Percentiles rank a stretch among this genome's conserved stretches.
Evolutionary conservation across 169 alveolate species (phyloP).

Genomic region (Plasmodium adleri): DNA sequence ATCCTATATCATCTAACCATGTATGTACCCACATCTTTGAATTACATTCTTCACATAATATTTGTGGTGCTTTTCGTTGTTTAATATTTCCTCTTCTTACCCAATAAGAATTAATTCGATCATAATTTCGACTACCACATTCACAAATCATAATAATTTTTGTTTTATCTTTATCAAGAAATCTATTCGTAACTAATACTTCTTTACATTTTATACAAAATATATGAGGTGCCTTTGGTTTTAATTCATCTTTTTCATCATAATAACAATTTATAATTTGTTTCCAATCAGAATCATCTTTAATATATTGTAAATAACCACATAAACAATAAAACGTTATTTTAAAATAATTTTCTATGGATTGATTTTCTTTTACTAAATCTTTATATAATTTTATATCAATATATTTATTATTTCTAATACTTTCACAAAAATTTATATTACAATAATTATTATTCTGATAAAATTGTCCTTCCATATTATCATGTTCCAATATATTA

Average conservation of each 20-base stretch:
- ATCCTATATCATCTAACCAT: slow-evolving; percentile 76
- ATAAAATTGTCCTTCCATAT: background rate
- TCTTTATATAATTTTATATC: slow-evolving; percentile 41
- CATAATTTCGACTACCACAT: slow-evolving; percentile 77
- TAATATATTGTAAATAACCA: slow-evolving; percentile 61
- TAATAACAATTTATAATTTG: slow-evolving; percentile 62
- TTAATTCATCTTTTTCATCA: slow-evolving; percentile 57
- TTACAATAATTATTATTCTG: background rate
- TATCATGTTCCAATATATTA: background rate
- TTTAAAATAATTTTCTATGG: slow-evolving; percentile 30
- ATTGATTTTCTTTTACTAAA: slow-evolving; percentile 26
- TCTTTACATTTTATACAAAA: slow-evolving; percentile 72
- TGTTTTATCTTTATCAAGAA: slow-evolving; percentile 72
- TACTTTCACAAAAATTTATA: slow-evolving; percentile 7
- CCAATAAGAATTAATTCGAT: slow-evolving; percentile 50
- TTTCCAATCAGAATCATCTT: slow-evolving; percentile 69
- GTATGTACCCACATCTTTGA: slow-evolving; percentile 78
- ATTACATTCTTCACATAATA: slow-evolving; percentile 65
- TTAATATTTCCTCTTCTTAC: slow-evolving; percentile 55
- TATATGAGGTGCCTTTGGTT: slow-evolving; percentile 66
- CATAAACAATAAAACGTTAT: slow-evolving; percentile 72
- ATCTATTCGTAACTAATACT: slow-evolving; percentile 46
- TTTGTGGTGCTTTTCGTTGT: slow-evolving; percentile 76
- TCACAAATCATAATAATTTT: slow-evolving; percentile 75
- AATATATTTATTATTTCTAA: slow-evolving; percentile 17